A percentile compares a stretch with the other conserved stretches of the same genome.
Evolutionary conservation across 805 yeast genomes (phyloP).

Genomic region (Yarrowia sp.): DNA sequence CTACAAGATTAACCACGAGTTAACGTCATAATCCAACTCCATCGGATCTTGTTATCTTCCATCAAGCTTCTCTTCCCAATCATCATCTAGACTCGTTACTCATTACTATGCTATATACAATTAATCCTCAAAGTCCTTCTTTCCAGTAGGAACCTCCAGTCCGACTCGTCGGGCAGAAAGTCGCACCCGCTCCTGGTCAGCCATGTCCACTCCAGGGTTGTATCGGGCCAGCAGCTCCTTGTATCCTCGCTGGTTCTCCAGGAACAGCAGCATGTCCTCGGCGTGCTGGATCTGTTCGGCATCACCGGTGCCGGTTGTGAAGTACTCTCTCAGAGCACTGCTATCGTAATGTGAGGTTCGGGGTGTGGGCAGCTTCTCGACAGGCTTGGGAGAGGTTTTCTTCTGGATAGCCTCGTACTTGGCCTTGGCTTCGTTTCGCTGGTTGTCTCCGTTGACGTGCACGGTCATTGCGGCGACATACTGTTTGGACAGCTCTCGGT

Average conservation of each 20-base stretch:
- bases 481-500: slow-evolving; percentile 34
- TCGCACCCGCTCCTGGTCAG: slow-evolving; percentile 72
- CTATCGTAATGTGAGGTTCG: slow-evolving; percentile 28
- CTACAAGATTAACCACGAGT: no score
- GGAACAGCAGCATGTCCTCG: slow-evolving; percentile 57
- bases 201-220: slow-evolving; percentile 76
- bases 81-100: neutral
- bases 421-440: slow-evolving; percentile 22
- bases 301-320: slow-evolving; percentile 25
- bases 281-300: slow-evolving; percentile 42
- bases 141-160: slow-evolving; percentile 55
- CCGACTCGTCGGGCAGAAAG: slow-evolving; percentile 90
- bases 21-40: no score
- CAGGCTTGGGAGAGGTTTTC: slow-evolving; percentile 4
- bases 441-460: slow-evolving; percentile 29
- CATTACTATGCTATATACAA: slow-evolving; percentile 20
- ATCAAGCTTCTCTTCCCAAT: no score
- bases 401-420: slow-evolving; percentile 23
- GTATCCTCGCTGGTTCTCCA: slow-evolving; percentile 72
- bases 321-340: slow-evolving; percentile 28
- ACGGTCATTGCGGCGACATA: slow-evolving; percentile 27
- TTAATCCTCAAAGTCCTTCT: slow-evolving; percentile 19
- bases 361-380: slow-evolving; percentile 6
- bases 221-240: slow-evolving; percentile 77
- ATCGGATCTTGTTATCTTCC: no score